These are phyloP conservation scores for Calonectria pteridis DNA, from an alignment of 2,329 filamentous ascomycete genomes.

Conservation along the genomic window DNA sequence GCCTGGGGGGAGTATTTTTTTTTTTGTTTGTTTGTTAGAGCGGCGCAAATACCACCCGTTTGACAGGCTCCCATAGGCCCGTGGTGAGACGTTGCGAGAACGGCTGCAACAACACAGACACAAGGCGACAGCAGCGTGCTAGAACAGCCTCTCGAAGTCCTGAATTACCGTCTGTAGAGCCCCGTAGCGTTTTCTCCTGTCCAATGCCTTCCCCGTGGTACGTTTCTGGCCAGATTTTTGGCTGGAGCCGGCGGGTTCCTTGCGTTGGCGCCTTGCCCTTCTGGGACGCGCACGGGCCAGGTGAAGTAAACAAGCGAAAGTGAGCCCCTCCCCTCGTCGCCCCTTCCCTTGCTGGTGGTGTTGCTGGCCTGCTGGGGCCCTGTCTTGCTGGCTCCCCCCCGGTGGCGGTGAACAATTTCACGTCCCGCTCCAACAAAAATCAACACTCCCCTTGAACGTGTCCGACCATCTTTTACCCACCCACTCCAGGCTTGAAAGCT, in stretches of 20 bases:
- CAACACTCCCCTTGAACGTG: conserved; percentile 47
- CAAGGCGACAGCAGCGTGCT: too few relatives aligned
- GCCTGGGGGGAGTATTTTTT: not conserved
- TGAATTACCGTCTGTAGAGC: not conserved
- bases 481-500: conserved; percentile 49
- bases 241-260: conserved; percentile 29
- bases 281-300: conserved; percentile 46
- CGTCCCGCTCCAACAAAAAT: conserved; percentile 51
- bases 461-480: conserved; percentile 46
- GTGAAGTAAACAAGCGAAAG: conserved; percentile 51
- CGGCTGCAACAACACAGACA: not conserved
- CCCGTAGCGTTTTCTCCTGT: not conserved
- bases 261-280: conserved; percentile 46
- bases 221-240: conserved; percentile 37
- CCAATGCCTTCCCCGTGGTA: conserved; percentile 21
- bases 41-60: conserved; percentile 6
- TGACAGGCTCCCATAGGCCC: not conserved
- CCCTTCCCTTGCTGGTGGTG: conserved; percentile 22
- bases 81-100: not conserved
- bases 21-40: conserved; percentile 8
- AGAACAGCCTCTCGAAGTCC: not conserved
- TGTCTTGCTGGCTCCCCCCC: conserved; percentile 23
- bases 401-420: conserved; percentile 54
- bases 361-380: conserved; percentile 10
- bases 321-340: conserved; percentile 24